These are phyloP conservation scores for Sporisorium scitamineum DNA, from an alignment of 1,284 basidiomycete species.

Conservation along the genomic window DNA sequence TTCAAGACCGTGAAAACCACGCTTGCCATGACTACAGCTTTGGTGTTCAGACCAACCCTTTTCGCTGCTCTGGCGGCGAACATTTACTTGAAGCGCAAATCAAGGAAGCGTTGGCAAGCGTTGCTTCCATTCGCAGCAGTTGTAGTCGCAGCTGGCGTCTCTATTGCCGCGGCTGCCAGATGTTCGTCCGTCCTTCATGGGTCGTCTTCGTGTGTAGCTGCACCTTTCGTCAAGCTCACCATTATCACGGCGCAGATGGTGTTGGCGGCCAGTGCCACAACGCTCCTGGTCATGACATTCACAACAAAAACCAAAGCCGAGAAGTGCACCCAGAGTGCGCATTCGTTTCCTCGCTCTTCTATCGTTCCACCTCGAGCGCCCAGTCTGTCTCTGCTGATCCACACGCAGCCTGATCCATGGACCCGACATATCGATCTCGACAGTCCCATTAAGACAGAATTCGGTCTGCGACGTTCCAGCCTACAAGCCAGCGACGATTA, in stretches of 20 bases:
- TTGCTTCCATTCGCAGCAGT: not conserved
- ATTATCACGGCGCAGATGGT: slow-evolving; percentile 3
- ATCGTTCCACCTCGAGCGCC: slow-evolving; percentile 12
- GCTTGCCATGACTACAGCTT: slow-evolving; percentile 1
- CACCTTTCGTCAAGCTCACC: slow-evolving; percentile 3
- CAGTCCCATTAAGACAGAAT: not conserved
- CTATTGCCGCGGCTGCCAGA: not conserved
- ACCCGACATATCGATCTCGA: slow-evolving; percentile 22
- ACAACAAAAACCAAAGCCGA: not conserved
- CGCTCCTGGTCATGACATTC: not conserved
- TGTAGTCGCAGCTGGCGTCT: not conserved
- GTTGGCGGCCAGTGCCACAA: slow-evolving; percentile 6
- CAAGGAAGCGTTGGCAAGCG: not conserved
- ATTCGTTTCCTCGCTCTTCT: not conserved
- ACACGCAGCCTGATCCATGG: slow-evolving; percentile 30
- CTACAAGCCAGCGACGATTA: slow-evolving; percentile 4
- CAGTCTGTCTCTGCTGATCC: slow-evolving; percentile 29
- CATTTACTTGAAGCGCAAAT: not conserved
- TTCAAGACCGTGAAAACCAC: not conserved
- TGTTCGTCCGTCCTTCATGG: not conserved
- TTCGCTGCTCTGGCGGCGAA: slow-evolving; percentile 1
- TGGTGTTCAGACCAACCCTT: slow-evolving; percentile 1
- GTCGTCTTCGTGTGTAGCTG: not conserved
- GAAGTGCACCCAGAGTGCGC: not conserved
- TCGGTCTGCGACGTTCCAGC: not conserved